Evolutionary conservation across 2,329 filamentous ascomycete species (phyloP).

Genomic region (Stachybotrys elegans): DNA sequence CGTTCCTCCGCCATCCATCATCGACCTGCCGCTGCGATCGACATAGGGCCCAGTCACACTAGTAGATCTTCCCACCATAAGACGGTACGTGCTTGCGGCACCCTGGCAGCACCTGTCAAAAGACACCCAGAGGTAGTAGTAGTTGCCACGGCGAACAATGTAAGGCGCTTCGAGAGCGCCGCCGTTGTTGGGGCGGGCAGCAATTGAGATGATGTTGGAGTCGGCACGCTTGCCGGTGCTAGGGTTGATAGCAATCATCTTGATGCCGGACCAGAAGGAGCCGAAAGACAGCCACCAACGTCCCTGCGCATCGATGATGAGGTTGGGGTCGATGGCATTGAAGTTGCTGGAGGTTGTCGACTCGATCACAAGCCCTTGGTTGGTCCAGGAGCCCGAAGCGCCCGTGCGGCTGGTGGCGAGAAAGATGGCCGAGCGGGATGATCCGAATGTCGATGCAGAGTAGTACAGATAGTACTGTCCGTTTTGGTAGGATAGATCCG

Average conservation of each 20-base stretch:
- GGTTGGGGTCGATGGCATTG: conserved; percentile 25
- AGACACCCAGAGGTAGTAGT: conserved; percentile 27
- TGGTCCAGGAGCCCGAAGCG: conserved; percentile 22
- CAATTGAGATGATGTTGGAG: conserved; percentile 18
- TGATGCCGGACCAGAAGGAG: conserved; percentile 26
- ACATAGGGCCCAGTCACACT: conserved; percentile 22
- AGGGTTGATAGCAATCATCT: conserved; percentile 19
- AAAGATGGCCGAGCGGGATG: conserved; percentile 22
- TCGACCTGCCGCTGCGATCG: conserved; percentile 16
- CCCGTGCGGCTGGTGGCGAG: conserved; percentile 23
- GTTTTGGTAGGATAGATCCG: conserved; percentile 41
- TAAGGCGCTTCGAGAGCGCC: conserved; percentile 23
- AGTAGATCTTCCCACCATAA: conserved; percentile 25
- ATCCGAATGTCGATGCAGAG: conserved; percentile 23
- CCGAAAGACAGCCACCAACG: conserved; percentile 26
- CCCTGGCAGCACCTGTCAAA: conserved; percentile 25
- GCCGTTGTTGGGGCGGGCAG: conserved; percentile 13
- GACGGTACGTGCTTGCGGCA: conserved; percentile 22
- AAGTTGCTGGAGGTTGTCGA: conserved; percentile 15
- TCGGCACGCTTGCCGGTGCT: conserved; percentile 18
- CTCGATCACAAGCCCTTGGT: conserved; percentile 22
- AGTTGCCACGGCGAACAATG: conserved; percentile 21
- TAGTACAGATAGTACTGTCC: conserved; percentile 26
- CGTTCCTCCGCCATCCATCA: conserved; percentile 24
- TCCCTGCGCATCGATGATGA: conserved; percentile 19